Evolutionary conservation across 208 protist genomes (phyloP), one percentile per base, ranked within the genome.

Genomic region (Vickermania ingenoplastis): DNA sequence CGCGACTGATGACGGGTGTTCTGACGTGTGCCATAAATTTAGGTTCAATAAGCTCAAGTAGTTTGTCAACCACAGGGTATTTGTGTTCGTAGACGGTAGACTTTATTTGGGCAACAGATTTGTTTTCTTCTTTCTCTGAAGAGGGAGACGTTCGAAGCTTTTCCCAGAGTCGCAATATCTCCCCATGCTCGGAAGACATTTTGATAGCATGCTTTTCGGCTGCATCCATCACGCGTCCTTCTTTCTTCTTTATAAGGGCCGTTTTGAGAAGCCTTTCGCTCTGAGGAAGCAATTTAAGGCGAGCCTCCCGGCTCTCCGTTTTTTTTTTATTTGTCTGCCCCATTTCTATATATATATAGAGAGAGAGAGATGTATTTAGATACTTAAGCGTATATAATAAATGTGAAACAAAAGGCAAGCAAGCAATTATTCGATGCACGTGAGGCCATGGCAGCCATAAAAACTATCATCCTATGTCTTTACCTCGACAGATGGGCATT

Each of bases 171-270:
- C 81, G 82, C 27, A 95, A 69, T 30, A 95, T 88, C 56, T 92
- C 89, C 31, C 89, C 89, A 45, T 91, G 83, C 57, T 88, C 81
- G 7, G 85, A 91, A 1, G 69, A 75, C 89, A 95, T 95, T 68
- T 91, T 92, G 26, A 95, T 69, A 3, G 85, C 85, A 45, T 92
- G 89, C 70, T 95, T 95, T 63, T 95, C 89, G 3, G 76, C 26
- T 0, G 89, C 71, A 54, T 89, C 78, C n/a, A 95, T 71, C 22
- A 95, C 79, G 25, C 89, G 77, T 24, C 80, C 81, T 49, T 91
- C 85, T 55, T 83, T 87, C 69, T 92, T 95, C 70, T 95, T 95
- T 63, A 95, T 91, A 29, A 88, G 52, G 0, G 89, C 89, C 30
- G 59, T 86, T 68, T 92, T 95, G 1, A 55, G 55, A 0, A 95